phyloP scores from a whole-genome alignment of 2,329 filamentous ascomycete genomes.

The Penicillium rolfsii region DNA sequence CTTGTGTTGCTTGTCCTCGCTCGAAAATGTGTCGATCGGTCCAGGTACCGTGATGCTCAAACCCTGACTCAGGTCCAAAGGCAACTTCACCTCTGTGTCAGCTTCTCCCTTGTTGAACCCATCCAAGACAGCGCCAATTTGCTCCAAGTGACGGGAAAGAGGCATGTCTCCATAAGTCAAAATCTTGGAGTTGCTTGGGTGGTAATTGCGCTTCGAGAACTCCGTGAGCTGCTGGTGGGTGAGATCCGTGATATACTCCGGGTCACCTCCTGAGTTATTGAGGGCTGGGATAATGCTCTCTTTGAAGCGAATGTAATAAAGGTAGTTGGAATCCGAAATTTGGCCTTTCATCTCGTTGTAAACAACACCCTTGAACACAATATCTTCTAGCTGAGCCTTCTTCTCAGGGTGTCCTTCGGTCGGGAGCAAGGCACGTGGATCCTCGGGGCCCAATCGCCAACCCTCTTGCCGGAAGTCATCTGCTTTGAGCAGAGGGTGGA shows the following conservation, averaged over 20 bases:
- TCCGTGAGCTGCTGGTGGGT: conserved; percentile 86
- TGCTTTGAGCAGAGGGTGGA: conserved; percentile 85
- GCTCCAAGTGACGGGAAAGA: conserved; percentile 75
- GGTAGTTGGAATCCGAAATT: conserved; percentile 94
- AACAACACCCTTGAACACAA: conserved; percentile 94
- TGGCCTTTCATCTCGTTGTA: conserved; percentile 99
- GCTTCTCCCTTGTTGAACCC: conserved; percentile 71
- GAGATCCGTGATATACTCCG: conserved; percentile 92
- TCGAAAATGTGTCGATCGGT: conserved; percentile 83
- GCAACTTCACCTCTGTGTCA: conserved; percentile 74
- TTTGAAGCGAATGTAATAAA: conserved; percentile 94
- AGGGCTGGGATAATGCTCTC: conserved; percentile 92
- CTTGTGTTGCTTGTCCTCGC: conserved; percentile 85
- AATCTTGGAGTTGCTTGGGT: conserved; percentile 95
- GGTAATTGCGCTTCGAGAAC: conserved; percentile 92
- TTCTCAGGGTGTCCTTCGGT: conserved; percentile 53
- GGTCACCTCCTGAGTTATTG: conserved; percentile 96
- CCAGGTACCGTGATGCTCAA: conserved; percentile 72
- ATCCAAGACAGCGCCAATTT: conserved; percentile 74
- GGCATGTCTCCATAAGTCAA: conserved; percentile 96
- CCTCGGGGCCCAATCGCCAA: conserved; percentile 93
- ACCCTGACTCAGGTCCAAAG: conserved; percentile 69
- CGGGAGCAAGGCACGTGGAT: conserved; percentile 65
- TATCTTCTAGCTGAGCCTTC: conserved; percentile 63
- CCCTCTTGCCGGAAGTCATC: conserved; percentile 96